Evolutionary conservation across 2,329 filamentous ascomycete genomes (phyloP), one percentile per base, ranked within the genome.

Genomic region (Cadophora sp.): DNA sequence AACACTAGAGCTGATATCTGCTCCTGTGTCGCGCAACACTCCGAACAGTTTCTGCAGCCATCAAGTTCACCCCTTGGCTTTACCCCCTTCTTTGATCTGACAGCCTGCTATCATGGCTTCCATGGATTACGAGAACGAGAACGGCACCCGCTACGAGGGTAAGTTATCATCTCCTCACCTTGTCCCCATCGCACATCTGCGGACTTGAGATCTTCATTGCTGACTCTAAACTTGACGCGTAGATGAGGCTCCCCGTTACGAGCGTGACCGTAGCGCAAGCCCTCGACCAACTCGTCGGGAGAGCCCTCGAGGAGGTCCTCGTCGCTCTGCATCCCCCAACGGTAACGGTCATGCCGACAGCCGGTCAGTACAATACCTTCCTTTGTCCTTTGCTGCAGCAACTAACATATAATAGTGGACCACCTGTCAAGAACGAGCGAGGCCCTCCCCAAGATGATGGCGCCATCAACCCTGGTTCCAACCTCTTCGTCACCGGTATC

Each of bases 401-500:
- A 64, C 48, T 43, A 65, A 70, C 59, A 70, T 50, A 47, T 24
- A 60, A 6, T 61, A 58, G 27, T 64, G 76, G 83, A 74, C 81
- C 80, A 68, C 79, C 82, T 65, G 87, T 88, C 76, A 86, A 85
- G 64, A 82, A 84, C 55, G 82, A 83, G 66, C 83, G 81, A 66
- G 72, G 74, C 60, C 70, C 72, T 79, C 82, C 83, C 48, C 80
- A 88, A 69, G 93, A 96, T 74, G 91, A 93, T 76, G 91, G 91
- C 74, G 91, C 94, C 71, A 79, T 91, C 78, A 99, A 99, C 83
- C 92, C 94, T 70, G 96, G 96, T 74, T 97, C 96, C 73, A 99
- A 99, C 84, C 91, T 99, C 68, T 99, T 99, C 80, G 96, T 99
- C 73, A 99, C 96, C 71, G 96, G 96, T 75, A 99, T 99, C 73